These are phyloP conservation scores for Aspergillus conjunctus DNA, from an alignment of 495 filamentous ascomycete genomes.

Conservation along the genomic window DNA sequence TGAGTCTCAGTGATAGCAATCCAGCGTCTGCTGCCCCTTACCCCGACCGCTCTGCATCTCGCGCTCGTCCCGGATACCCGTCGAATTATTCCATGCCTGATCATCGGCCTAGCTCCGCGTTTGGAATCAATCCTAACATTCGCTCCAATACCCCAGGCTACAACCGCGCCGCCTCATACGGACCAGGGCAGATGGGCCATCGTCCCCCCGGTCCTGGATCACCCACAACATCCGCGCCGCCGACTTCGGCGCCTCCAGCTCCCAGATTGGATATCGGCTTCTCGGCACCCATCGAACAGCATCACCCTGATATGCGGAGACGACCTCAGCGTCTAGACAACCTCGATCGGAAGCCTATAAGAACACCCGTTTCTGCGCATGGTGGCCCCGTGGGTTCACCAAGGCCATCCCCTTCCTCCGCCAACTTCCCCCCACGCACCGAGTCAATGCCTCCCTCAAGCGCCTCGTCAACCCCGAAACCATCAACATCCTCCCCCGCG, in stretches of 20 bases:
- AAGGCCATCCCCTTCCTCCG: conserved; percentile 35
- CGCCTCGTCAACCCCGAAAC: conserved; percentile 37
- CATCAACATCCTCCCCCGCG: conserved; percentile 25
- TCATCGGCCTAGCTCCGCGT: conserved; percentile 63
- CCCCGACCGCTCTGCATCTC: conserved; percentile 41
- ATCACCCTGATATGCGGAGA: conserved; percentile 32
- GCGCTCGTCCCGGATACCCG: conserved; percentile 65
- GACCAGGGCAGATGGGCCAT: conserved; percentile 43
- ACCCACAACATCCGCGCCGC: conserved; percentile 34
- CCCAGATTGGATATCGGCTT: conserved; percentile 57
- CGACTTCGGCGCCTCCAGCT: conserved; percentile 31
- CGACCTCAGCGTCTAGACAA: conserved; percentile 39
- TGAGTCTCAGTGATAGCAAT: conserved; percentile 44
- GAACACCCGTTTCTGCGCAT: conserved; percentile 37
- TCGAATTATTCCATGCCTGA: conserved; percentile 53
- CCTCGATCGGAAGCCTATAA: conserved; percentile 38
- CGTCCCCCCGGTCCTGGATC: conserved; percentile 41
- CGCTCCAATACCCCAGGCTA: conserved; percentile 47
- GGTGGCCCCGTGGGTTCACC: conserved; percentile 36
- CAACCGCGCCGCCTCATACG: conserved; percentile 39
- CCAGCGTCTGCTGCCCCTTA: conserved; percentile 45
- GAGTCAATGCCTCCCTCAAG: conserved; percentile 40
- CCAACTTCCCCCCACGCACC: conserved; percentile 37
- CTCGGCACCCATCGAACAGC: conserved; percentile 52
- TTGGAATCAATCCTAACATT: conserved; percentile 61